Evolutionary conservation across 1,284 basidiomycete genomes (phyloP).

Genomic region (Ustilago shanxiensis): DNA sequence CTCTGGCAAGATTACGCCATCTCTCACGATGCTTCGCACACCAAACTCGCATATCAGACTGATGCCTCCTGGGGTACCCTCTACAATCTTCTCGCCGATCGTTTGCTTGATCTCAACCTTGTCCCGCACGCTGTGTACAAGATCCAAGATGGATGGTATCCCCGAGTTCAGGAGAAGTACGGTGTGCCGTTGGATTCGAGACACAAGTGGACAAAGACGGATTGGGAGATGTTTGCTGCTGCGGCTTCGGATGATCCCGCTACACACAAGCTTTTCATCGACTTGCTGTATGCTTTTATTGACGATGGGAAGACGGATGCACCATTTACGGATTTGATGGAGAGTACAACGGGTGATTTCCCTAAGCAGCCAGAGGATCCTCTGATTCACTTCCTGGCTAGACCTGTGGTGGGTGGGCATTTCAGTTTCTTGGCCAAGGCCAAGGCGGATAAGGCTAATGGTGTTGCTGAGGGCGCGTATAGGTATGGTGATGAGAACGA

Average conservation of each 20-base stretch:
- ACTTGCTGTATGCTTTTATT: slow-evolving; percentile 63
- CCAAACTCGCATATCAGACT: slow-evolving; percentile 70
- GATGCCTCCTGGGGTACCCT: slow-evolving; percentile 69
- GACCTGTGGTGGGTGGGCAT: slow-evolving; percentile 70
- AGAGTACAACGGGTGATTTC: slow-evolving; percentile 61
- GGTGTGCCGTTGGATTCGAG: slow-evolving; percentile 69
- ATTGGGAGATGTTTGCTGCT: slow-evolving; percentile 70
- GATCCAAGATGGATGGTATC: slow-evolving; percentile 67
- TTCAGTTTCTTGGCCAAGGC: slow-evolving; percentile 68
- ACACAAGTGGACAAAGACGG: slow-evolving; percentile 69
- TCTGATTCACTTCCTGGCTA: slow-evolving; percentile 66
- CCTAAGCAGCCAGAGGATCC: slow-evolving; percentile 58
- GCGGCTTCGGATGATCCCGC: slow-evolving; percentile 52
- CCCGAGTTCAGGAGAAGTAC: slow-evolving; percentile 56
- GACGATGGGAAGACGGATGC: slow-evolving; percentile 66
- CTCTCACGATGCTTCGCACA: slow-evolving; percentile 63
- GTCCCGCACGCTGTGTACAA: slow-evolving; percentile 67
- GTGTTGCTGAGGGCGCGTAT: slow-evolving; percentile 38
- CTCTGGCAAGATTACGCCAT: slow-evolving; percentile 58
- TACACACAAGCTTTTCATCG: slow-evolving; percentile 65
- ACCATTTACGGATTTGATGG: slow-evolving; percentile 68
- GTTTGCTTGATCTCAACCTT: slow-evolving; percentile 66
- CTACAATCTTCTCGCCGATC: slow-evolving; percentile 68
- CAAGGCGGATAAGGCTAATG: slow-evolving; percentile 67
- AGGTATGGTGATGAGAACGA: slow-evolving; percentile 46